A percentile compares a stretch with the other conserved stretches of the same genome.
Evolutionary conservation across 345 rosid species (phyloP).

Genomic region (Sonneratia alba): DNA sequence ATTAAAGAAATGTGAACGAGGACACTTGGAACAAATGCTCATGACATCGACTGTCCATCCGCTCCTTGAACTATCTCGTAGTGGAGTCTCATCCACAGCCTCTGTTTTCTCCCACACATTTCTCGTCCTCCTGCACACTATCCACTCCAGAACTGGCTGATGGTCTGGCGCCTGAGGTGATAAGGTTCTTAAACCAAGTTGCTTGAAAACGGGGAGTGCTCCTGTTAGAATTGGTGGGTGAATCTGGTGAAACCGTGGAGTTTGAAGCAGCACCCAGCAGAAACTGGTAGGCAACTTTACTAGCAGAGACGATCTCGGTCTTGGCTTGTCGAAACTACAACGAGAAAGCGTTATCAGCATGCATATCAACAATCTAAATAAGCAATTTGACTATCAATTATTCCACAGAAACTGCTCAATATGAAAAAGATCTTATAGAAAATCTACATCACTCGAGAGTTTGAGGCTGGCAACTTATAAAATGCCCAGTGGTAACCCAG

Average conservation of each 20-base stretch:
- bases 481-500: not conserved
- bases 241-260: conserved; percentile 26
- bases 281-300: conserved; percentile 94
- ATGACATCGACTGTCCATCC: conserved; percentile 3
- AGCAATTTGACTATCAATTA: not conserved
- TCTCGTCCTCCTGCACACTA: conserved; percentile 25
- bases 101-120: conserved; percentile 16
- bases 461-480: not conserved
- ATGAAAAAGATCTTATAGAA: not conserved
- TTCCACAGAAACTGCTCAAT: not conserved
- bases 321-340: conserved; percentile 91
- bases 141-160: conserved; percentile 34
- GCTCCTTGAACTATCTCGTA: conserved; percentile 12
- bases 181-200: conserved; percentile 70
- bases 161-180: conserved; percentile 54
- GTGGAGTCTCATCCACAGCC: conserved; percentile 8
- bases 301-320: conserved; percentile 85
- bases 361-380: not conserved
- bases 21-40: not conserved
- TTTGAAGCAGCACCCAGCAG: conserved; percentile 50
- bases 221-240: conserved; percentile 47
- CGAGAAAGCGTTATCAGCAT: not conserved
- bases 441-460: no score
- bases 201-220: conserved; percentile 51
- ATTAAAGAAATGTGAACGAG: not conserved